phyloP scores from a whole-genome alignment of 2,329 filamentous ascomycete species.

The Fusarium sulawesiense region DNA sequence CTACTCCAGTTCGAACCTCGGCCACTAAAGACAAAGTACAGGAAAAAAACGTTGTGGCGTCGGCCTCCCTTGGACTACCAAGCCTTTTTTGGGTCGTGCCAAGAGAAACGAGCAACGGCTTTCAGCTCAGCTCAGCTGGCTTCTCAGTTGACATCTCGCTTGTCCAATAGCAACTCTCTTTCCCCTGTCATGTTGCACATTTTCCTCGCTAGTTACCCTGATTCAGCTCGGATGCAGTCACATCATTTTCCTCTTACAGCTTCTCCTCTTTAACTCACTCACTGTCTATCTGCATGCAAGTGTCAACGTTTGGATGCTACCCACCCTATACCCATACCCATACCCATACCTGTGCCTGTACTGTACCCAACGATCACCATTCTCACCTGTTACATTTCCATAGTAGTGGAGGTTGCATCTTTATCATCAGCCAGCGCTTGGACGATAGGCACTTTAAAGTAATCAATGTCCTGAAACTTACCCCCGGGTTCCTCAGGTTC shows the following conservation, averaged over 20 bases:
- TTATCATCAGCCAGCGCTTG: background rate
- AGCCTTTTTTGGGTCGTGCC: slow-evolving; percentile 32
- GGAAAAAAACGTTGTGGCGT: slow-evolving; percentile 47
- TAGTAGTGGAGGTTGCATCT: background rate
- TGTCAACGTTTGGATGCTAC: slow-evolving; percentile 9
- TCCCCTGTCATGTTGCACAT: slow-evolving; percentile 27
- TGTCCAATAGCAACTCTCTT: slow-evolving; percentile 28
- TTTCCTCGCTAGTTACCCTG: slow-evolving; percentile 31
- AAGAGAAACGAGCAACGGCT: slow-evolving; percentile 44
- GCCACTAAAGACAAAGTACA: slow-evolving; percentile 40
- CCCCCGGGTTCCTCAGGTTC: background rate
- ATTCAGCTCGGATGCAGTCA: slow-evolving; percentile 33
- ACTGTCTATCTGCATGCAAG: slow-evolving; percentile 2
- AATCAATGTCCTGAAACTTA: background rate
- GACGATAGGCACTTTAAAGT: background rate
- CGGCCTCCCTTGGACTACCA: slow-evolving; percentile 33
- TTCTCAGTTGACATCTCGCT: slow-evolving; percentile 25
- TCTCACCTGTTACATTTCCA: background rate
- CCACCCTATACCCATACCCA: slow-evolving; percentile 7
- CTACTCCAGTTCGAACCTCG: slow-evolving; percentile 26
- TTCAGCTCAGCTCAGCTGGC: slow-evolving; percentile 46
- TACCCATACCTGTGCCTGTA: background rate
- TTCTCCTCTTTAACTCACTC: slow-evolving; percentile 10
- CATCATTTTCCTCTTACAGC: slow-evolving; percentile 29
- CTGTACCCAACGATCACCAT: background rate